phyloP scores from a whole-genome alignment of 148 eudicot species.

The Gaultheria prostrata region DNA sequence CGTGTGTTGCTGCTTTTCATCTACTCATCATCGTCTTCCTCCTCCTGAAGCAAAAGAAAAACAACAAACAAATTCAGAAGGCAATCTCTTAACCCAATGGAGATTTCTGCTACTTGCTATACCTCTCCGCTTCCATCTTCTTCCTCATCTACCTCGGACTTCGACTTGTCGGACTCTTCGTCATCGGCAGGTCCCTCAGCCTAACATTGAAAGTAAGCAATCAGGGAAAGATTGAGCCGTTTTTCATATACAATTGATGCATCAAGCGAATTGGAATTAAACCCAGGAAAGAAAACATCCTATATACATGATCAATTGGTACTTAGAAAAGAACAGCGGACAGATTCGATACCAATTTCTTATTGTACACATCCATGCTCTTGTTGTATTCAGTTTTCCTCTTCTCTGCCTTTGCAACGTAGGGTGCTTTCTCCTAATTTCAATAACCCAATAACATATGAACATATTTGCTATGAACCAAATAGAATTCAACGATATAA shows the following conservation, averaged over 20 bases:
- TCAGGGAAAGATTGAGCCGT: neutral
- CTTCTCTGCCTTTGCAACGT: constrained; percentile 28
- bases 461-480: neutral
- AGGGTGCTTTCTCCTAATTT: constrained; percentile 43
- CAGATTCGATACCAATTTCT: constrained; percentile 18
- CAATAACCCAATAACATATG: neutral
- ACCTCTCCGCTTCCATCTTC: constrained; percentile 42
- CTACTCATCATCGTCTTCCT: constrained; percentile 36
- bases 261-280: neutral
- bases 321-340: neutral
- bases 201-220: neutral
- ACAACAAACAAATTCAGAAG: neutral
- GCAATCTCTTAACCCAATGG: neutral
- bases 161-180: constrained; percentile 41
- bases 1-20: neutral
- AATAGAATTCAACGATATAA: neutral
- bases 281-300: neutral
- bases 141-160: constrained; percentile 40
- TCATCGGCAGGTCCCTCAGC: constrained; percentile 29
- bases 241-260: neutral
- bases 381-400: constrained; percentile 36
- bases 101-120: neutral
- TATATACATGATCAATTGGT: neutral
- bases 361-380: constrained; percentile 31
- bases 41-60: constrained; percentile 18